Evolutionary conservation across 2,329 filamentous ascomycete genomes (phyloP).

Genomic region (Penicillium sclerotiorum): DNA sequence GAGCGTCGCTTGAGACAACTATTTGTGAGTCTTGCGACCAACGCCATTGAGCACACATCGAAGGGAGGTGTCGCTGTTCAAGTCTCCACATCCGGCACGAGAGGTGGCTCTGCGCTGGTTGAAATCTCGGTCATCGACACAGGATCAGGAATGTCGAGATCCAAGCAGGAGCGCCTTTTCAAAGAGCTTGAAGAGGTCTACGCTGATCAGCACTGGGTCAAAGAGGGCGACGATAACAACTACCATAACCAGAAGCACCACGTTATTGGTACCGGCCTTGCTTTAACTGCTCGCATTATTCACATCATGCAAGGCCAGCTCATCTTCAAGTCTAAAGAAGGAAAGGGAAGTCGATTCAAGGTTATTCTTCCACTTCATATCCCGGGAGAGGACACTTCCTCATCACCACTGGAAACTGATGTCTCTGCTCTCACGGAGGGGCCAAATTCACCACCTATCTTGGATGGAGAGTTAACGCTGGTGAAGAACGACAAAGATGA

Average conservation of each 20-base stretch:
- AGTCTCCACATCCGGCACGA: constrained; percentile 57
- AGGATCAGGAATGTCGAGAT: constrained; percentile 65
- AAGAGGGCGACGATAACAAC: constrained; percentile 33
- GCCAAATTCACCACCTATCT: constrained; percentile 7
- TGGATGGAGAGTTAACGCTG: constrained; percentile 42
- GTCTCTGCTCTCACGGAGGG: not conserved
- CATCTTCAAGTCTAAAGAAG: constrained; percentile 78
- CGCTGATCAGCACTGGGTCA: not conserved
- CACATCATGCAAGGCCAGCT: constrained; percentile 91
- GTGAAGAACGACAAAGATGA: constrained; percentile 1
- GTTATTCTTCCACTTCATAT: constrained; percentile 76
- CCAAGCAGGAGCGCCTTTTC: constrained; percentile 62
- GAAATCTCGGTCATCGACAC: constrained; percentile 78
- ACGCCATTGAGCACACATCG: constrained; percentile 77
- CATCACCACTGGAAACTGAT: not conserved
- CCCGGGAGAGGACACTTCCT: constrained; percentile 36
- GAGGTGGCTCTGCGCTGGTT: constrained; percentile 60
- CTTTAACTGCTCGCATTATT: constrained; percentile 83
- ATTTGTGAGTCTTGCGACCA: constrained; percentile 79
- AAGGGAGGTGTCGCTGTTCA: constrained; percentile 71
- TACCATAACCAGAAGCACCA: constrained; percentile 22
- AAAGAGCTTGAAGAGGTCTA: constrained; percentile 67
- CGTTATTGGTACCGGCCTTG: constrained; percentile 78
- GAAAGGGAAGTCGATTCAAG: constrained; percentile 79
- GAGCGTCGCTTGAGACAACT: constrained; percentile 76